phyloP scores from a whole-genome alignment of 139 green algal genomes.

The Trebouxia sp. region DNA sequence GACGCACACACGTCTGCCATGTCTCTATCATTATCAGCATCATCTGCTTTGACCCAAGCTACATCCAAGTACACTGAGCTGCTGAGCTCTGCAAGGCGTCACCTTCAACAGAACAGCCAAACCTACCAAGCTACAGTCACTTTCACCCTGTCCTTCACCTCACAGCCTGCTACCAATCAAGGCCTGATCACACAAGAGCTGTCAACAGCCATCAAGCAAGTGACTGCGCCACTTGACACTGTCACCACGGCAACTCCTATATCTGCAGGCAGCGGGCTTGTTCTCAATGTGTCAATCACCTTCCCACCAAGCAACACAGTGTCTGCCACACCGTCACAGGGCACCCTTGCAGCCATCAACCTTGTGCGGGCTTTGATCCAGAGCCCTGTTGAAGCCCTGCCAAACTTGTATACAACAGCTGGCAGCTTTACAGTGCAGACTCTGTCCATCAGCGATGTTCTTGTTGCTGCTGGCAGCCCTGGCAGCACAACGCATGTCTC shows the following conservation, averaged over 20 bases:
- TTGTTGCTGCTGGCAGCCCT: background rate
- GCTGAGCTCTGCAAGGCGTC: background rate
- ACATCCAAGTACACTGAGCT: background rate
- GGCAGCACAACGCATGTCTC: background rate
- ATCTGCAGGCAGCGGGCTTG: background rate
- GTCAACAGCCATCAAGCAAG: background rate
- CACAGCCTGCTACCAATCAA: background rate
- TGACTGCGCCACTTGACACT: background rate
- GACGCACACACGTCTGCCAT: no score
- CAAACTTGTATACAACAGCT: background rate
- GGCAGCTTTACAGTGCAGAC: background rate
- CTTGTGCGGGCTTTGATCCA: background rate
- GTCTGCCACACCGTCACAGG: slow-evolving; percentile 4
- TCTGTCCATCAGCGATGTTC: background rate
- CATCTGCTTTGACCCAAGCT: background rate
- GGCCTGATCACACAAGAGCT: background rate
- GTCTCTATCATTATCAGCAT: no score
- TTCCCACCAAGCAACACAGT: background rate
- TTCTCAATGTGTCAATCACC: background rate
- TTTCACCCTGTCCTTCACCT: background rate
- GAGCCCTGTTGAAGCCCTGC: background rate
- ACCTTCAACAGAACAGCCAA: background rate
- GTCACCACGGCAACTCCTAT: background rate
- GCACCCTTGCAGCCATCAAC: background rate
- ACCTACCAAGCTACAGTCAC: slow-evolving; percentile 10